Conservation (phyloP, 495 filamentous ascomycete species). For the Penicillium crystallinum region DNA sequence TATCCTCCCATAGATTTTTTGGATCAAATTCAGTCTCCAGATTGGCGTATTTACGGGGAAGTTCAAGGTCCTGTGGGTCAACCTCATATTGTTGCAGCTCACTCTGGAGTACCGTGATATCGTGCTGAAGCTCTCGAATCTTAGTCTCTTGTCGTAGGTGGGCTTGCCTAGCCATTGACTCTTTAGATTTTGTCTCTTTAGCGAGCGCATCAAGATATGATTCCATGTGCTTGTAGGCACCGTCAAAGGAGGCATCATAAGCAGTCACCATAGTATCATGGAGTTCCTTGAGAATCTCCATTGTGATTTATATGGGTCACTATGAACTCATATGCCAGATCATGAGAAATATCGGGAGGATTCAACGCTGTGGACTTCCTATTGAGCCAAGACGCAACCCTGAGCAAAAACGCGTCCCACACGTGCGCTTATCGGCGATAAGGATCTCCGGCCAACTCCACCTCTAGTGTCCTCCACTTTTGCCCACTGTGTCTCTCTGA, state of each 20-base stretch:
- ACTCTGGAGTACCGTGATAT: slow-evolving; percentile 19
- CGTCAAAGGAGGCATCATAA: slow-evolving; percentile 28
- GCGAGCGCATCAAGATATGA: slow-evolving; percentile 22
- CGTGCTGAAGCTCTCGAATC: slow-evolving; percentile 22
- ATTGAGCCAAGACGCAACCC: slow-evolving; percentile 3
- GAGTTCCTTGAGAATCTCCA: slow-evolving; percentile 38
- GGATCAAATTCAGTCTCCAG: slow-evolving; percentile 8
- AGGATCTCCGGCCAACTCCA: not conserved
- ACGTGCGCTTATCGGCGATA: slow-evolving; percentile 7
- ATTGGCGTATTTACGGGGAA: slow-evolving; percentile 4
- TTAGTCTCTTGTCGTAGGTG: slow-evolving; percentile 15
- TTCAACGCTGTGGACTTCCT: not conserved
- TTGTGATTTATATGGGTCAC: slow-evolving; percentile 6
- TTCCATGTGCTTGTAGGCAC: slow-evolving; percentile 28
- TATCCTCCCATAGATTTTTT: slow-evolving; percentile 4
- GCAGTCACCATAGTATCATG: slow-evolving; percentile 27
- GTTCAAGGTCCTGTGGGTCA: slow-evolving; percentile 7
- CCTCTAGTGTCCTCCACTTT: not conserved
- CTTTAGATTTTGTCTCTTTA: slow-evolving; percentile 18
- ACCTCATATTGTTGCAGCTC: slow-evolving; percentile 19
- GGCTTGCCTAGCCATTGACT: slow-evolving; percentile 18
- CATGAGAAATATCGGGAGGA: not conserved
- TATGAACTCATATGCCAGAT: not conserved
- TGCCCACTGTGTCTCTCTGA: not conserved
- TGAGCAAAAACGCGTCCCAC: not conserved